Conservation (phyloP, 352 stramenopile species). For the Phytophthora colocasiae region DNA sequence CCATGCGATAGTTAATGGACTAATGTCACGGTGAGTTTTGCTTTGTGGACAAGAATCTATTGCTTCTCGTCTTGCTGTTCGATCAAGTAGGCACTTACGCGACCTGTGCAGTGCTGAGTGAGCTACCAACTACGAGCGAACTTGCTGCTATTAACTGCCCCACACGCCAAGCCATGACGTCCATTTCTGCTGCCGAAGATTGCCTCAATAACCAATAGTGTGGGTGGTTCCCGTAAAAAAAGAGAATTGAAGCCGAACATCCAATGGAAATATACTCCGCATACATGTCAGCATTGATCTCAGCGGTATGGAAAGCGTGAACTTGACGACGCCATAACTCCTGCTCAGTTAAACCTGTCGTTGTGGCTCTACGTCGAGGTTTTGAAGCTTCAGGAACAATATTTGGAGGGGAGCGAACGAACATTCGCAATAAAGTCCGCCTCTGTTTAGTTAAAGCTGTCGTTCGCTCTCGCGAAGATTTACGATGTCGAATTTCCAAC, state of each 20-base stretch:
- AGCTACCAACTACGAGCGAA: too few species aligned
- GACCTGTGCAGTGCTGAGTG: too few species aligned
- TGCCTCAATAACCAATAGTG: conserved; percentile 24
- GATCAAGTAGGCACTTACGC: too few species aligned
- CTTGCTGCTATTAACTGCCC: background rate
- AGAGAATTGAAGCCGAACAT: conserved; percentile 33
- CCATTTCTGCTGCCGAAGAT: background rate
- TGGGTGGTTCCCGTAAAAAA: conserved; percentile 36
- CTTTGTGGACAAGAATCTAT: too few species aligned
- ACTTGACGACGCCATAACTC: conserved; percentile 23
- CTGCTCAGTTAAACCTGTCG: background rate
- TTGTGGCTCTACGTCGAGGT: background rate
- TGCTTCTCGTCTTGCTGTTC: too few species aligned
- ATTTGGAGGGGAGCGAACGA: background rate
- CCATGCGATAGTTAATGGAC: too few species aligned
- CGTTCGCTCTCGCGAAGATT: background rate
- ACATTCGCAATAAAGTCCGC: background rate
- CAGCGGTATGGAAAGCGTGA: conserved; percentile 14
- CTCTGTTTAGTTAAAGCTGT: background rate
- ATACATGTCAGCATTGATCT: conserved; percentile 36
- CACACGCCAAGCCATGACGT: background rate
- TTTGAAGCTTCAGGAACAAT: background rate
- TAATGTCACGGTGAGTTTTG: too few species aligned
- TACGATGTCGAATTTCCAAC: conserved; percentile 16
- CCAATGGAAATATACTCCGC: conserved; percentile 51